Percentiles rank a stretch among this genome's conserved stretches.
Conservation (phyloP, 306 rosid genomes). For the Cucurbita moschata region DNA sequence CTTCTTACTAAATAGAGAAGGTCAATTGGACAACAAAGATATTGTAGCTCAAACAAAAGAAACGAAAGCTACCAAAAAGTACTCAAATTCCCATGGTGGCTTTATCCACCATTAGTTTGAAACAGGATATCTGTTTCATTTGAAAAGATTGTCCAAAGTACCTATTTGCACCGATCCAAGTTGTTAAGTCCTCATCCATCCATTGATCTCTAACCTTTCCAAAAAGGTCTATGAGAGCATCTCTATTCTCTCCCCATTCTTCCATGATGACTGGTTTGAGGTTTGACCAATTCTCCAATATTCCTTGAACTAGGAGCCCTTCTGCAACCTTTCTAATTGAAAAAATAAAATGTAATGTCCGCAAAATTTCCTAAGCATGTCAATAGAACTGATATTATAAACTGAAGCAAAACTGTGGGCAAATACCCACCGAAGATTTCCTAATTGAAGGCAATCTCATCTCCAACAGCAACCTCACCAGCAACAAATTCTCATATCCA, state of each 20-base stretch:
- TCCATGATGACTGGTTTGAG: conserved; percentile 60
- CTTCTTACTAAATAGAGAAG: not conserved
- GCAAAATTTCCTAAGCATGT: not conserved
- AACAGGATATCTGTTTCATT: not conserved
- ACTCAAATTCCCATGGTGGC: not conserved
- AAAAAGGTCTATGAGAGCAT: conserved; percentile 39
- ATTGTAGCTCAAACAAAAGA: not conserved
- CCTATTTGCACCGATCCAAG: conserved; percentile 93
- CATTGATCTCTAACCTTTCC: conserved; percentile 87
- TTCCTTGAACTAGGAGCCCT: conserved; percentile 55
- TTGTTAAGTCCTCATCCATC: conserved; percentile 52
- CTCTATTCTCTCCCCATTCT: conserved; percentile 68
- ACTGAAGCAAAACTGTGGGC: conserved; percentile 2
- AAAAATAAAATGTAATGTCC: conserved; percentile 15
- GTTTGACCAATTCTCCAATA: conserved; percentile 61
- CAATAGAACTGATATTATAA: conserved; percentile 2
- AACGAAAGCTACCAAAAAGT: not conserved
- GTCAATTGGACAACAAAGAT: not conserved
- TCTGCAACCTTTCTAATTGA: conserved; percentile 57
- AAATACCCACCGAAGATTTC: conserved; percentile 62
- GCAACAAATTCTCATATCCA: conserved; percentile 76
- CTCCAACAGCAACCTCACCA: conserved; percentile 80
- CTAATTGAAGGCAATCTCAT: conserved; percentile 42
- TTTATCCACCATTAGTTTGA: not conserved
- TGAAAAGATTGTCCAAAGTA: conserved; percentile 17